A percentile compares a stretch with the other conserved stretches of the same genome.
Evolutionary conservation across 139 green algal species (phyloP).

Genomic region (Ulvella scutata): DNA sequence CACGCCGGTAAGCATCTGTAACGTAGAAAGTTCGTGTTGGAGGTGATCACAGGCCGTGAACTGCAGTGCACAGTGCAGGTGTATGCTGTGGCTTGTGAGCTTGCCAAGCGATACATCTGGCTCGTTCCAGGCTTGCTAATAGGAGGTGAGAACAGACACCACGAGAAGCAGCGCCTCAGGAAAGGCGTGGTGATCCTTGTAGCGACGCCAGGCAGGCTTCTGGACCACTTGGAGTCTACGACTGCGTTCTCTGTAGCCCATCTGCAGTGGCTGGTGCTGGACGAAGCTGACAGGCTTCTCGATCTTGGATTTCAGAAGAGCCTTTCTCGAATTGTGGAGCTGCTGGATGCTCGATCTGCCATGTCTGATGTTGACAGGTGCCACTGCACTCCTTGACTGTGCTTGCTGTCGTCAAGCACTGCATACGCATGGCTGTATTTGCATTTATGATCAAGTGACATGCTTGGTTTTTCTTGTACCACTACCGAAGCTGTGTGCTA

Average conservation of each 20-base stretch:
- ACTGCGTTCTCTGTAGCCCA: conserved; percentile 31
- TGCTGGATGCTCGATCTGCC: conserved; percentile 11
- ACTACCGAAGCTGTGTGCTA: too few species aligned
- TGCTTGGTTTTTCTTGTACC: too few species aligned
- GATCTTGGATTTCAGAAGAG: conserved; percentile 86
- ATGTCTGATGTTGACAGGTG: background rate
- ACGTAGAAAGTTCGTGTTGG: too few species aligned
- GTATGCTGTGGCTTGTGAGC: background rate
- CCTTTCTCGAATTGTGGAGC: conserved; percentile 39
- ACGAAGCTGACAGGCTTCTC: conserved; percentile 83
- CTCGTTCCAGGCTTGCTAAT: conserved; percentile 25
- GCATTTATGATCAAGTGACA: too few species aligned
- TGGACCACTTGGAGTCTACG: conserved; percentile 88
- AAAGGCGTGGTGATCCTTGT: conserved; percentile 76
- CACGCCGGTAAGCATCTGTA: too few species aligned
- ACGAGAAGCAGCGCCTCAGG: conserved; percentile 90
- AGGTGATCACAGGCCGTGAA: too few species aligned
- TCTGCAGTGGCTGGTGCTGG: conserved; percentile 76
- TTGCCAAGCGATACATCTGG: conserved; percentile 5
- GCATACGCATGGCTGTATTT: background rate
- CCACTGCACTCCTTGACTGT: background rate
- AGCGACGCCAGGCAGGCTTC: conserved; percentile 71
- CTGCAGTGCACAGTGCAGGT: background rate
- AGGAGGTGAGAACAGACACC: conserved; percentile 73
- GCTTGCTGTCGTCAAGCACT: background rate